Conservation (phyloP, 768 basidiomycete genomes). For the Hypholoma sublateritium region DNA sequence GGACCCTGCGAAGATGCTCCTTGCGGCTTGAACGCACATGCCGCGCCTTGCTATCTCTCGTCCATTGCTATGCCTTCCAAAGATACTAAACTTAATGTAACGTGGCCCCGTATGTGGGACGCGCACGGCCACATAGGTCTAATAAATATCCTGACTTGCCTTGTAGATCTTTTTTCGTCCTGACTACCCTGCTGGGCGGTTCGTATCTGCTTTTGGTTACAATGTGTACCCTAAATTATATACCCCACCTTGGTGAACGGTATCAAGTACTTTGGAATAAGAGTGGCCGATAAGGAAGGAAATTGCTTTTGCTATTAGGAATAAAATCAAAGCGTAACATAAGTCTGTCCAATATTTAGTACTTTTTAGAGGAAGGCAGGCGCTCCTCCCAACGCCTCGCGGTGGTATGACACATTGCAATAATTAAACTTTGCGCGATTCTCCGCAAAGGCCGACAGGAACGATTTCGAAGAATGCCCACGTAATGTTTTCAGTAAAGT, state of each 20-base stretch:
- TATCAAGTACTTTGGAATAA: no score
- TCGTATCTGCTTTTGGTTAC: neutral
- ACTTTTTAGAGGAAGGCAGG: no score
- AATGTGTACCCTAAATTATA: neutral
- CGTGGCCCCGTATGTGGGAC: neutral
- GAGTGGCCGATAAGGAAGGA: no score
- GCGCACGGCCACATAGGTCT: no score
- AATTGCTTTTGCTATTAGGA: no score
- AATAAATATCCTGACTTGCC: no score
- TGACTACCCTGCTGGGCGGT: neutral
- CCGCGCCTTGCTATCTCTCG: neutral
- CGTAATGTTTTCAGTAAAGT: neutral
- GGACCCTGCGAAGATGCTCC: constrained; percentile 90
- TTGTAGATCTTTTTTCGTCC: neutral
- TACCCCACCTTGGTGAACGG: neutral
- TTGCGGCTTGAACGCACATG: constrained; percentile 38
- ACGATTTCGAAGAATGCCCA: neutral
- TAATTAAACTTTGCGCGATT: no score
- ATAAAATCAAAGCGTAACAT: no score
- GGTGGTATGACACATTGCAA: no score
- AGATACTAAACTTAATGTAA: constrained; percentile 2
- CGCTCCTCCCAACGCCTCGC: no score
- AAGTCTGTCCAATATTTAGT: no score
- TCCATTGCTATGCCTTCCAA: neutral
- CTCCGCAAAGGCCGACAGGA: no score